Base-by-base conservation (phyloP, 768 basidiomycete genomes). In the Boletus rubescentipes region DNA sequence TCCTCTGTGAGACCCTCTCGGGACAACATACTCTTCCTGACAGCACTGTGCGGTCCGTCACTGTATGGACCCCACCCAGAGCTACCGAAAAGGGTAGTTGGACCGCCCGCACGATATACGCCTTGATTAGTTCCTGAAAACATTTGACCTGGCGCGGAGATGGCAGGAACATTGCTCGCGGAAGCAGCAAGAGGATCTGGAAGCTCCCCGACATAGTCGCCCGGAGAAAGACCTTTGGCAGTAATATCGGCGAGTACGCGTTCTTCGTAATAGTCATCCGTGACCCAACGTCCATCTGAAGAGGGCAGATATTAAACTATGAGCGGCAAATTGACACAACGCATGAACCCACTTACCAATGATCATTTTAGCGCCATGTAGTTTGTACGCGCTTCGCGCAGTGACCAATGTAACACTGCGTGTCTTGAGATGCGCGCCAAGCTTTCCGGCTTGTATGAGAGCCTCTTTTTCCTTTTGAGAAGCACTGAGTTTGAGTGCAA, bases 201-300 rank as follows among this genome's bases (percentile, higher is more conserved):
- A 18, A 94, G 83, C 57, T 95, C 87, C 49, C 89, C 89, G 18
- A 95, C 93, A 8, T 76, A 81, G 48, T 92, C 88, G 12, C 91
- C 89, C 0, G 95, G 80, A 59, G 88, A 87, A 60, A 92, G 79
- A 7, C 93, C 95, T 32, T 85, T 84, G n/a, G 83, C 82, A 4
- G 85, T 80, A 62, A 91, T 89, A 41, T 92, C 89, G 55, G 80
- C 84, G 1, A 86, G 78, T 0, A 82, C 82, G 52, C 89, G 89
- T 37, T 87, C 89, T 70, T 99, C 97, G 72, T 92, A 93, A 69
- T 99, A 99, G 73, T 98, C 97, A 65, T 98, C 97, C 8, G 83
- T 81, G 1, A 98, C 86, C 89, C 94, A 96, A 65, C 82, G 78
- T 1, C 96, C 97, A 51, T 93, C 95, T 97, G 51, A 18, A 57